Base-by-base conservation (phyloP, 495 filamentous ascomycete species). In the Amniculicola lignicola region DNA sequence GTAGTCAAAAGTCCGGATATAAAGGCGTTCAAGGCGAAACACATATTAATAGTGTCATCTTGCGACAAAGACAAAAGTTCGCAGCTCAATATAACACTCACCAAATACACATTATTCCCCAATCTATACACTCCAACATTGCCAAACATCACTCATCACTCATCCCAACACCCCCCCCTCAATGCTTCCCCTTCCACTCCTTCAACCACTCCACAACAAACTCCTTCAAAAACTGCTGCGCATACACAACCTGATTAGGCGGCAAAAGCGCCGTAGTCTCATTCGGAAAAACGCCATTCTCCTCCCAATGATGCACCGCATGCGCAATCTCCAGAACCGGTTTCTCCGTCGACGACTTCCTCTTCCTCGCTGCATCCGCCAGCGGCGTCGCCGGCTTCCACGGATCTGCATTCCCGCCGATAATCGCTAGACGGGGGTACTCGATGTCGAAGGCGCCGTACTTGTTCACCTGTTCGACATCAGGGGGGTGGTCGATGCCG, bases 221-320 rank as follows among this genome's bases (percentile, higher is more conserved):
- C 28, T 66, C 57, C 11, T 74, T 67, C 66, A 85, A 76, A 50
- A 75, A 59, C 50, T 62, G 60, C 66, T 88, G 85, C 19, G 77
- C 69, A 22, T 81, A 72, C 19, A 61, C 66, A 2, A 88, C 75
- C 33, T 75, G 68, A 3, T 52, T 45, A 1, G 85, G 85, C 16
- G 83, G 82, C 42, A 82, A 51, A 1, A 69, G 69, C 2, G 73
- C 40, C 11, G 65, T 75, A 3, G 78, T 82, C 72, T 86, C 73
- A 56, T 85, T 83, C 2, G 72, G 69, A 41, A 82, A 82, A 37
- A 85, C 45, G 7, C 83, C 84, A 64, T 87, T 86, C 76, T 87
- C 79, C 66, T 87, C 85, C 81, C 80, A 87, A 68, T 87, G 82
- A 67, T 88, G 84, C 39, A 86, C 82, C 0, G 72, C 82, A 0